phyloP scores from a whole-genome alignment of 2,329 filamentous ascomycete species.

The Fusarium tjaetaba region DNA sequence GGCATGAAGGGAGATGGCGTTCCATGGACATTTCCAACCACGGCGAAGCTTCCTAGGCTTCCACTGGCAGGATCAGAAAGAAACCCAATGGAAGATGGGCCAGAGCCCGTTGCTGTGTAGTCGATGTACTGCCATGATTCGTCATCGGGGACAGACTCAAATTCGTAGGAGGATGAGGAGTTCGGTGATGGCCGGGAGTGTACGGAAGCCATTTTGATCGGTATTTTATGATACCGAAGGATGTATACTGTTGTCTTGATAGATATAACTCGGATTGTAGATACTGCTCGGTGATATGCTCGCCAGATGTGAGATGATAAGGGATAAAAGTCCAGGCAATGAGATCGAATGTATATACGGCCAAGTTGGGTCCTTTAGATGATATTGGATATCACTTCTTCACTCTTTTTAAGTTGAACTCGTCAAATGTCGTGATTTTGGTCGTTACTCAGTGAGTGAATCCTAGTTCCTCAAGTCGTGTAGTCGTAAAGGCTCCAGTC shows the following conservation, averaged over 20 bases:
- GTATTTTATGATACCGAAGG: not conserved
- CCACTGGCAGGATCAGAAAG: slow-evolving; percentile 61
- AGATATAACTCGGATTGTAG: not conserved
- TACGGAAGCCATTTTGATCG: slow-evolving; percentile 50
- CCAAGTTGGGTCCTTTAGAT: not conserved
- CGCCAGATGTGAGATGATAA: not conserved
- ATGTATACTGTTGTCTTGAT: not conserved
- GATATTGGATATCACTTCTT: not conserved
- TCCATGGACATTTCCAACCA: slow-evolving; percentile 53
- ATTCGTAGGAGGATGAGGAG: slow-evolving; percentile 51
- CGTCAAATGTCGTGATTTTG: slow-evolving; percentile 5
- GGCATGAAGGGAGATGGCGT: slow-evolving; percentile 27
- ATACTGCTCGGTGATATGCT: not conserved
- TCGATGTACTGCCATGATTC: slow-evolving; percentile 59
- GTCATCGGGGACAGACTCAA: slow-evolving; percentile 53
- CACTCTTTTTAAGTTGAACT: not conserved
- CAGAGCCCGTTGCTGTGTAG: slow-evolving; percentile 48
- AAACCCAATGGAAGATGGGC: slow-evolving; percentile 54
- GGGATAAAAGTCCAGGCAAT: not conserved
- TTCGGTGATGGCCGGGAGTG: slow-evolving; percentile 53
- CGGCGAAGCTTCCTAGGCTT: slow-evolving; percentile 61
- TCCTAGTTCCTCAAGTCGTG: not conserved
- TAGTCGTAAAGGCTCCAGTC: not conserved
- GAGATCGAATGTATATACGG: not conserved
- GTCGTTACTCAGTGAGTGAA: slow-evolving; percentile 1